Evolutionary conservation across 2,329 filamentous ascomycete species (phyloP), one percentile per base, ranked within the genome.

Genomic region (Botrytis aclada): DNA sequence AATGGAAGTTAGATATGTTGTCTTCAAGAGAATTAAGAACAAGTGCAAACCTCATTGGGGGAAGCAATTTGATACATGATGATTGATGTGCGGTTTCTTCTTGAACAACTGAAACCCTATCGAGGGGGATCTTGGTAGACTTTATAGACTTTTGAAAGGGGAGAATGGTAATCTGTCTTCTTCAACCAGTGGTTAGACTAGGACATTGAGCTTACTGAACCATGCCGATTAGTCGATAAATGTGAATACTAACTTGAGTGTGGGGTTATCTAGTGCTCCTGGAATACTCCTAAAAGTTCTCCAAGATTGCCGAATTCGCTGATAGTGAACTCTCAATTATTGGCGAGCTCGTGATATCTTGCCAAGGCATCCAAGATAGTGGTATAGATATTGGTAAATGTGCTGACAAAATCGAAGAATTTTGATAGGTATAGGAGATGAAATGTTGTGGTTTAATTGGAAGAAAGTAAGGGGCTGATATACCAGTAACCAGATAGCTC

Each of bases 1-100:
- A 89, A 83, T 94, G 92, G 41, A 93, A 90, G 72, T 89, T 88
- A 32, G 92, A 91, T 76, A 94, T 87, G 81, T 61, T 6, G n/a
- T 45, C 20, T 45, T 20, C 5, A 34, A 34, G 54, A 2, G 20
- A 39, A 41, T 37, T 34, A 43, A 18, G 37, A 64, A 41, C n/a
- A 54, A 43, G 16, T 34, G 29, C 45, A 10, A 64, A 72, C 56
- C 62, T 72, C 62, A 43, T 69, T 58, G 25, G 71, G 65, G 58
- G 29, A 64, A 43, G 69, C 60, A 1, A 61, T 45, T 18, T 61
- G 69, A 62, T 60, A 45, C 25, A 69, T 29, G 39, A 65, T 62
- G 18, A 45, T 41, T 41, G 20, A 41, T 45, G 10, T 65, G 18
- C 7, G 14, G n/a, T 34, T 9, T 25, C 43, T 58, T 4, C 12